phyloP scores from a whole-genome alignment of 176 grass and related monocot genomes.

The Musa itinerans region DNA sequence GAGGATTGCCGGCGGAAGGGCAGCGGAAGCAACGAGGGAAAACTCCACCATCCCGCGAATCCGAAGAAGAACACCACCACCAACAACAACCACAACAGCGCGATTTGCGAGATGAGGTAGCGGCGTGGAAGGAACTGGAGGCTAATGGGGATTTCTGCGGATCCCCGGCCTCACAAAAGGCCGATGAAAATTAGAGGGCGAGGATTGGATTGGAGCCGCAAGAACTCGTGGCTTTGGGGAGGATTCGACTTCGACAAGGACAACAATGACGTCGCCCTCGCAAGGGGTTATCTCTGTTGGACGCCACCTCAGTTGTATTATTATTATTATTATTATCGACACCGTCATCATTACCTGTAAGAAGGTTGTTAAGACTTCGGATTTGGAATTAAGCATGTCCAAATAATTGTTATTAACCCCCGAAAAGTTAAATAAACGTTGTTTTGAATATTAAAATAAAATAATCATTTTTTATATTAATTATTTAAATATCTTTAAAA shows the following conservation, averaged over 20 bases:
- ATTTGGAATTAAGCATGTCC: too few species aligned
- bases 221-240: background rate
- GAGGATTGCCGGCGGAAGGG: background rate
- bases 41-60: conserved; percentile 3
- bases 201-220: background rate
- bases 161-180: background rate
- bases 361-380: too few species aligned
- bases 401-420: too few species aligned
- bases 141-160: conserved; percentile 2
- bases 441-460: too few species aligned
- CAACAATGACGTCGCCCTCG: background rate
- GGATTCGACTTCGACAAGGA: background rate
- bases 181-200: background rate
- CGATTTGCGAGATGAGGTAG: background rate
- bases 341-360: too few species aligned
- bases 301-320: background rate
- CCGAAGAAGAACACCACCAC: background rate
- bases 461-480: too few species aligned
- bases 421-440: too few species aligned
- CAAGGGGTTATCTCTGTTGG: background rate
- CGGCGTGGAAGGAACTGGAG: background rate
- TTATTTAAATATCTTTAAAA: too few species aligned
- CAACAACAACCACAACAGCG: background rate
- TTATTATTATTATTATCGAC: background rate
- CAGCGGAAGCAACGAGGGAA: conserved; percentile 2